Evolutionary conservation across 345 rosid species (phyloP), one percentile per base, ranked within the genome.

Genomic region (Eutrema japonicum): DNA sequence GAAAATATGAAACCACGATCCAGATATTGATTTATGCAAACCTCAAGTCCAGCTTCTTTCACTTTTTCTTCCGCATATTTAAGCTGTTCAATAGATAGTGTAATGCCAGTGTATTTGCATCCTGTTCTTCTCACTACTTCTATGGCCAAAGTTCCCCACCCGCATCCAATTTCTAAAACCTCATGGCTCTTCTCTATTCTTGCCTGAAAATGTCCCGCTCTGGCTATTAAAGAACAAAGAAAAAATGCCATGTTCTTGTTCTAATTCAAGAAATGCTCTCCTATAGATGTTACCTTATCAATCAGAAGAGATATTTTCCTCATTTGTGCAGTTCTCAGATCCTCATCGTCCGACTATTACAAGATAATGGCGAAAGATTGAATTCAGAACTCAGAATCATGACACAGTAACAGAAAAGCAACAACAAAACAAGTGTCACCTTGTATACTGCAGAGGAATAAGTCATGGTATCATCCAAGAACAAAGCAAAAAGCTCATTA

Each of bases 71-170:
- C 88, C 13, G 91, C 96, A 71, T 71, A 88, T 51, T 78, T 87
- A 41, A 89, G 84, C 35, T 91, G 96, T 80, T 91, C 90, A 49
- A 79, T 77, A 3, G 96, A 94, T 5, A 94, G 70, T 7, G 97
- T 89, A 64, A 94, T 86, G 61, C 96, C 97, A 0, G 97, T 91
- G 72, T 94, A 91, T 72, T 66, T 87, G 81, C 98, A 91, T 69
- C 95, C 93, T 8, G 96, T 91, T 83, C 77, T 82, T 82, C 76
- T 85, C 53, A 94, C 97, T 64, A 88, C 84, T 83, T 94, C 91
- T 40, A 94, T 83, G 40, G 95, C 98, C 27, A 91, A 83, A 53
- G 89, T 76, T 72, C 98, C 97, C 98, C 98, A 94, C 11, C 98
- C 98, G 27, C 85, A 85, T 26, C 98, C 97, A 43, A 94, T 88